Evolutionary conservation across 345 rosid species (phyloP).

Genomic region (Hypericum perforatum): DNA sequence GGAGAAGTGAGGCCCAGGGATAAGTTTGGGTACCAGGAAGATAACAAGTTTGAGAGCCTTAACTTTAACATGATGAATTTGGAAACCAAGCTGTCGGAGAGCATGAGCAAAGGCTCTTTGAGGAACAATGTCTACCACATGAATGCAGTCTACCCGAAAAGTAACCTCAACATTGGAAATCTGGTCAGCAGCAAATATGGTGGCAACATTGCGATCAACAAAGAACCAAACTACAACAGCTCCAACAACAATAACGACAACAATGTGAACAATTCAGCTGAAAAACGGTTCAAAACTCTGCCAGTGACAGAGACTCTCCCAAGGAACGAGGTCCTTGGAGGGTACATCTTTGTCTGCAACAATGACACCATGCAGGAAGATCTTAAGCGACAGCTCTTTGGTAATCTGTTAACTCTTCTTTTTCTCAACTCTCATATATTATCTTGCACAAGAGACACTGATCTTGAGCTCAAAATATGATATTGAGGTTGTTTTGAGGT

Average conservation of each 20-base stretch:
- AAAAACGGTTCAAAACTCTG: constrained; percentile 81
- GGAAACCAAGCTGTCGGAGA: constrained; percentile 52
- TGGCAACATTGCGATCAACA: constrained; percentile 42
- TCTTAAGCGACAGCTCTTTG: constrained; percentile 83
- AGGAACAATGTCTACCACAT: constrained; percentile 47
- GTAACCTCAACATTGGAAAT: constrained; percentile 35
- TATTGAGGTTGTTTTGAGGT: too few relatives aligned
- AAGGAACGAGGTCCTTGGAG: constrained; percentile 93
- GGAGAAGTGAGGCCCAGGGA: constrained; percentile 54
- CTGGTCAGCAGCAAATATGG: constrained; percentile 48
- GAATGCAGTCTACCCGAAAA: constrained; percentile 68
- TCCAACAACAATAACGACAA: constrained; percentile 32
- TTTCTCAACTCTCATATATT: not conserved
- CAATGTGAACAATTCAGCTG: constrained; percentile 34
- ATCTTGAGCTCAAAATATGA: not conserved
- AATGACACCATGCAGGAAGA: constrained; percentile 99
- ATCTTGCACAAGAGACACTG: not conserved
- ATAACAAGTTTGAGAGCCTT: constrained; percentile 52
- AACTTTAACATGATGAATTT: constrained; percentile 76
- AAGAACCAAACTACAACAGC: constrained; percentile 36
- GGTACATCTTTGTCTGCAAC: constrained; percentile 96
- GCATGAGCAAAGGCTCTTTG: constrained; percentile 40
- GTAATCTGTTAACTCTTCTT: constrained; percentile 24
- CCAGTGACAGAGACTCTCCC: constrained; percentile 94
- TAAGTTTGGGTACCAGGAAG: constrained; percentile 68